Evolutionary conservation across 208 protist genomes (phyloP), one percentile per base, ranked within the genome.

Genomic region (Leishmania major): DNA sequence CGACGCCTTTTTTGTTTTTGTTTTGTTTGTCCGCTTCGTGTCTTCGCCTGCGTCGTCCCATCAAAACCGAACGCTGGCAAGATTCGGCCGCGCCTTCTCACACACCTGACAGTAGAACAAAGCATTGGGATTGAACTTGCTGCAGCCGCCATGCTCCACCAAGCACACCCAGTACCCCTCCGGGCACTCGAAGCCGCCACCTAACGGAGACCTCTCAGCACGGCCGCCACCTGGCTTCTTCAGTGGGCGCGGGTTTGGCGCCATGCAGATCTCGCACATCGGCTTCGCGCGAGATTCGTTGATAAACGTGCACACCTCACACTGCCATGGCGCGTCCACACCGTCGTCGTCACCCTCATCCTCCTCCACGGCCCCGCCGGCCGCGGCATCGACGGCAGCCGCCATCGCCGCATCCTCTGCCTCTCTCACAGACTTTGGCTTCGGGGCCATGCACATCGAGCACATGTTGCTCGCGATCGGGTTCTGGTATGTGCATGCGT

Each of bases 41-140:
- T 0, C 40, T 22, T 75, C 10, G 13, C 10, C 51, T 59, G 70
- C 70, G 47, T 1, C 72, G 13, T n/a, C 35, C 47, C 25, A 3
- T 76, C 51, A 96, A 78, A 96, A 96, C 6, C 91, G 89, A 11
- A 96, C 80, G 31, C 82, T 88, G 17, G 94, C 89, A 28, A 97
- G 75, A 66, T 95, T 91, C 25, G 94, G 94, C 28, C 94, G 77
- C 37, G 90, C 94, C 84, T 93, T 92, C 75, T 97, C 91, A 80
- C 94, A 97, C 43, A 93, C 91, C 62, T 94, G 88, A 72, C 94
- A 97, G 88, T 97, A 97, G 76, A 96, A 97, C 17, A 94, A 79
- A 0, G 79, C 72, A 72, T 95, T 96, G 19, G 92, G 83, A 75
- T 97, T 97, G 81, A 95, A 96, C 87, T 94, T 95, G 78, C 88